Evolutionary conservation across 371 early-diverging fungal genomes (phyloP).

Genomic region (Rhizomucor pusillus): DNA sequence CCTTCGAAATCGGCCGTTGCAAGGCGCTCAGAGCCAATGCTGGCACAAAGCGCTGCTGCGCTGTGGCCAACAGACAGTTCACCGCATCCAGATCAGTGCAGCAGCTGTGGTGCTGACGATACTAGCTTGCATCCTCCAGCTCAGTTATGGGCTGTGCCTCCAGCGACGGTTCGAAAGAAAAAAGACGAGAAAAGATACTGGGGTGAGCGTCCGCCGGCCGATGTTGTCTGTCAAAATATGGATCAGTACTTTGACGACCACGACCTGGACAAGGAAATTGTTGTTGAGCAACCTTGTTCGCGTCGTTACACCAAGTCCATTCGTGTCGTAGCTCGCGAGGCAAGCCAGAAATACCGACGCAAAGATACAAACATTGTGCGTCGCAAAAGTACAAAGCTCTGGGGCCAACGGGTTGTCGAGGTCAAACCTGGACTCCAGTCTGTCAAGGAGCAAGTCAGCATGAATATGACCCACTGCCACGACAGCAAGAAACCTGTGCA

Average conservation of each 20-base stretch:
- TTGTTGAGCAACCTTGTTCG: conserved; percentile 13
- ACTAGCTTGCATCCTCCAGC: conserved; percentile 1
- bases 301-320: conserved; percentile 42
- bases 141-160: conserved; percentile 24
- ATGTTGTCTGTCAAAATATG: conserved; percentile 69
- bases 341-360: conserved; percentile 29
- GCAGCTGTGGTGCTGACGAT: conserved; percentile 1
- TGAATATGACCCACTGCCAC: conserved; percentile 4
- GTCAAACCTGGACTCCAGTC: conserved; percentile 9
- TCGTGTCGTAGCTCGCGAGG: conserved; percentile 57
- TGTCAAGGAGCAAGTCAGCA: neutral
- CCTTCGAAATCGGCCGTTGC: neutral
- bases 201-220: conserved; percentile 76
- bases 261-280: conserved; percentile 73
- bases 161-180: conserved; percentile 1
- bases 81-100: neutral
- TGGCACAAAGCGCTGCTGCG: neutral
- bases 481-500: conserved; percentile 9
- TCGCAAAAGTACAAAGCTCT: conserved; percentile 60
- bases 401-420: conserved; percentile 30
- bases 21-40: conserved; percentile 10
- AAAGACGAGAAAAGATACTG: conserved; percentile 31
- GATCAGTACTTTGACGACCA: conserved; percentile 77
- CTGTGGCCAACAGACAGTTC: conserved; percentile 22
- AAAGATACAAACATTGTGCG: conserved; percentile 20